Percentiles rank a stretch among this genome's conserved stretches.
Evolutionary conservation across 345 rosid species (phyloP).

Genomic region (Citrus hindsii): DNA sequence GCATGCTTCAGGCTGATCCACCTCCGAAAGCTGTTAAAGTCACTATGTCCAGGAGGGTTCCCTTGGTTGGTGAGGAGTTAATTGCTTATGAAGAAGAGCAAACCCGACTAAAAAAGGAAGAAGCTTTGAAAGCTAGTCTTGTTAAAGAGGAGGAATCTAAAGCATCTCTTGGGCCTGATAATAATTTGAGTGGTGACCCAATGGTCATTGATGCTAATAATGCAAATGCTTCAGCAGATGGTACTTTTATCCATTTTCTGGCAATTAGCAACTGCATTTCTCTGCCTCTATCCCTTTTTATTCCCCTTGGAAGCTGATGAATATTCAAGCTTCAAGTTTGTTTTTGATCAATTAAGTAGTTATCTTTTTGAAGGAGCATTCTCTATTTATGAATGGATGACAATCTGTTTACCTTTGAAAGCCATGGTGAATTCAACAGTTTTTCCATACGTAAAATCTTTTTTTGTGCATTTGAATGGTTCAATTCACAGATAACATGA

Average conservation of each 20-base stretch:
- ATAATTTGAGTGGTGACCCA: constrained; percentile 68
- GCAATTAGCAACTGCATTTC: background rate
- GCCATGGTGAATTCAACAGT: background rate
- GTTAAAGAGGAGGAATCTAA: constrained; percentile 85
- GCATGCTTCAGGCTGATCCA: constrained; percentile 98
- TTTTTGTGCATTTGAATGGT: background rate
- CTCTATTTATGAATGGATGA: background rate
- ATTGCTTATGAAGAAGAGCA: constrained; percentile 97
- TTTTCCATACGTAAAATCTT: background rate
- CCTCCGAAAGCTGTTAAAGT: constrained; percentile 99
- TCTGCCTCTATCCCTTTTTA: background rate
- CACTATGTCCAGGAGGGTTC: constrained; percentile 90
- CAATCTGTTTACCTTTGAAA: background rate
- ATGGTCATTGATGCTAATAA: constrained; percentile 71
- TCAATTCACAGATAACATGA: background rate
- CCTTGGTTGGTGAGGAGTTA: constrained; percentile 96
- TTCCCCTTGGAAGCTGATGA: constrained; percentile 1
- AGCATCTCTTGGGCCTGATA: constrained; percentile 52
- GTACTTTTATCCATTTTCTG: constrained; percentile 36
- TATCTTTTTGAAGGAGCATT: background rate
- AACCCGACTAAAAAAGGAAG: constrained; percentile 79
- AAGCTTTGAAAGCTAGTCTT: constrained; percentile 80
- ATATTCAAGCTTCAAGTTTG: background rate
- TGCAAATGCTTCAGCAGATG: constrained; percentile 48
- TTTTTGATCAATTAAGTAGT: background rate